A percentile compares a stretch with the other conserved stretches of the same genome.
phyloP scores from a whole-genome alignment of 306 rosid species.

The Oxytropis ochrocephala region DNA sequence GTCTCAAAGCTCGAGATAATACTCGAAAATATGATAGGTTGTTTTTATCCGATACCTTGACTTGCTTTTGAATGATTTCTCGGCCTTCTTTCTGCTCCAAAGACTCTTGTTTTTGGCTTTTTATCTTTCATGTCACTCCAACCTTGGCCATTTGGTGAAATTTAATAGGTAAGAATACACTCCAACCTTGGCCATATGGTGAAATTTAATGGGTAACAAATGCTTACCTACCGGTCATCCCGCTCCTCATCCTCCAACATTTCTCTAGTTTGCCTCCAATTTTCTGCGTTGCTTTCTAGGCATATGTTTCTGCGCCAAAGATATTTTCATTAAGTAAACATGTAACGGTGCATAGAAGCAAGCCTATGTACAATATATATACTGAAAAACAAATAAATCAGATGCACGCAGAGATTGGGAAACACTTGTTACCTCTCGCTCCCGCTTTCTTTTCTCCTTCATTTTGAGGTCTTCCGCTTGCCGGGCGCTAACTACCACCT shows the following conservation, averaged over 20 bases:
- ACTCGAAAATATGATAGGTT: neutral
- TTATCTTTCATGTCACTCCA: conserved; percentile 61
- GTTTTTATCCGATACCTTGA: conserved; percentile 60
- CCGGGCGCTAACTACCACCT: conserved; percentile 64
- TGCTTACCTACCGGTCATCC: conserved; percentile 43
- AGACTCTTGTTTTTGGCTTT: conserved; percentile 48
- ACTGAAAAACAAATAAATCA: neutral
- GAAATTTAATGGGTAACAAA: neutral
- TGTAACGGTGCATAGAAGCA: neutral
- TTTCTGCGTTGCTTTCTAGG: conserved; percentile 92
- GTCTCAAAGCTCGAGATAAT: neutral
- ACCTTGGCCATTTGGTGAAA: neutral
- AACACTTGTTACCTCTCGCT: conserved; percentile 56
- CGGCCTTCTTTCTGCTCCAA: conserved; percentile 52
- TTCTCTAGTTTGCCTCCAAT: conserved; percentile 93
- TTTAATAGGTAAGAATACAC: neutral
- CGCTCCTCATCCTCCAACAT: conserved; percentile 77
- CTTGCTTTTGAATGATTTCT: conserved; percentile 78
- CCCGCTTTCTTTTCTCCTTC: conserved; percentile 91
- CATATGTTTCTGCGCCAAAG: conserved; percentile 56
- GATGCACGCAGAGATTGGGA: neutral
- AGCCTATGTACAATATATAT: neutral
- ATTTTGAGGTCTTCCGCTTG: conserved; percentile 69
- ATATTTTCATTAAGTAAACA: neutral
- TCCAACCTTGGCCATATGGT: neutral